Evolutionary conservation across 257 asterid genomes (phyloP).

Genomic region (Oldenlandia corymbosa): DNA sequence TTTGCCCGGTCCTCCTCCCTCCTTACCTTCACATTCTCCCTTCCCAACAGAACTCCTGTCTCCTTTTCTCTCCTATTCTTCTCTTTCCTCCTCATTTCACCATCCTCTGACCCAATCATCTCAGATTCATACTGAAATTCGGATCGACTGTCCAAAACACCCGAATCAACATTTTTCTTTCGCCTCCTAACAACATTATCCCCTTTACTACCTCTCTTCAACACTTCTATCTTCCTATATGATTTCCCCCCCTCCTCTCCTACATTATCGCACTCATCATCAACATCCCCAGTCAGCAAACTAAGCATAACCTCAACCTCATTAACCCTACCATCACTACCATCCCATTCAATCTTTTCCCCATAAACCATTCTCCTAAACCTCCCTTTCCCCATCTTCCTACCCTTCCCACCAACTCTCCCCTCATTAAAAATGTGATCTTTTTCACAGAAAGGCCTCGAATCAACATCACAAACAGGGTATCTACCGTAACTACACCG

Average conservation of each 20-base stretch:
- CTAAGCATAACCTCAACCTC: slow-evolving; percentile 82
- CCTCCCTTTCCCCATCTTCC: slow-evolving; percentile 38
- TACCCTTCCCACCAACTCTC: slow-evolving; percentile 33
- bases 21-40: slow-evolving; percentile 19
- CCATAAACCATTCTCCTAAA: slow-evolving; percentile 37
- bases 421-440: slow-evolving; percentile 28
- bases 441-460: slow-evolving; percentile 35
- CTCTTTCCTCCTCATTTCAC: slow-evolving; percentile 34
- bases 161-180: slow-evolving; percentile 38
- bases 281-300: slow-evolving; percentile 58
- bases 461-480: slow-evolving; percentile 32
- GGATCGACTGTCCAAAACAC: slow-evolving; percentile 27
- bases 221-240: slow-evolving; percentile 35
- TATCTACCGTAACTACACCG: slow-evolving; percentile 33
- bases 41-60: slow-evolving; percentile 18
- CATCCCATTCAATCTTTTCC: slow-evolving; percentile 36
- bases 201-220: slow-evolving; percentile 30
- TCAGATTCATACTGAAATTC: slow-evolving; percentile 30
- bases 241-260: slow-evolving; percentile 33
- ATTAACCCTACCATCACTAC: slow-evolving; percentile 16
- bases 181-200: slow-evolving; percentile 23
- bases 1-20: slow-evolving; percentile 23
- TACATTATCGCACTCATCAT: slow-evolving; percentile 41
- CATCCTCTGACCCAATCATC: slow-evolving; percentile 26
- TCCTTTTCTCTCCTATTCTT: slow-evolving; percentile 27